Evolutionary conservation across 371 early-diverging fungal species (phyloP).

Genomic region (Mortierella sp.): DNA sequence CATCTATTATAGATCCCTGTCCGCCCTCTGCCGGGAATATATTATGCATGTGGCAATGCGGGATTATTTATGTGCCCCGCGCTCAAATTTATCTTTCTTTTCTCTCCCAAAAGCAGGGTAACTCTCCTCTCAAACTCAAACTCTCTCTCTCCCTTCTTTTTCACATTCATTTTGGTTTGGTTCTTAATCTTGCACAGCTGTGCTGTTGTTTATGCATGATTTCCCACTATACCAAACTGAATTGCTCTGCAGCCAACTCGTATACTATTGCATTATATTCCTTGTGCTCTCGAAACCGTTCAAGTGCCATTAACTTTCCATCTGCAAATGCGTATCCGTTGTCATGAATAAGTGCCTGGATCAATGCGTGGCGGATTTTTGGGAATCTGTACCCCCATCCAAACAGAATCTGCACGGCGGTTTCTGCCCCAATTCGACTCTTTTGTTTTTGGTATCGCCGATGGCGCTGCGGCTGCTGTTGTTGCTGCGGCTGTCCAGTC

Average conservation of each 20-base stretch:
- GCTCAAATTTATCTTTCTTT: too few relatives aligned
- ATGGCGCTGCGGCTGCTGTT: background rate
- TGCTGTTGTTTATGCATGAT: background rate
- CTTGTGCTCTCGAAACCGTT: constrained; percentile 22
- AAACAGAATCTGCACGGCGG: constrained; percentile 32
- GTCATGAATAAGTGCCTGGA: constrained; percentile 10
- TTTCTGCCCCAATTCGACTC: constrained; percentile 9
- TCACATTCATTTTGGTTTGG: too few relatives aligned
- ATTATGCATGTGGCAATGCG: too few relatives aligned
- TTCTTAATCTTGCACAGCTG: background rate
- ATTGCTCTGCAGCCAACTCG: constrained; percentile 17
- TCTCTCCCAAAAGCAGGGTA: too few relatives aligned
- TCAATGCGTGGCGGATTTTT: constrained; percentile 26
- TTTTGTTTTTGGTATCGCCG: background rate
- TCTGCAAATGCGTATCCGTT: background rate
- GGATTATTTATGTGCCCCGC: too few relatives aligned
- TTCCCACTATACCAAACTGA: background rate
- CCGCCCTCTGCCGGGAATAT: too few relatives aligned
- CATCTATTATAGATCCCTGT: too few relatives aligned
- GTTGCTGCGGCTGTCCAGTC: background rate
- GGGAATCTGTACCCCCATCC: constrained; percentile 39
- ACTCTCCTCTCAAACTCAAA: too few relatives aligned
- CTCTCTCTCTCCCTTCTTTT: too few relatives aligned
- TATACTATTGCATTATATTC: constrained; percentile 12
- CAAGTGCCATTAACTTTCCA: background rate